phyloP scores from a whole-genome alignment of 2,329 filamentous ascomycete genomes.

The Epichloe scottii region DNA sequence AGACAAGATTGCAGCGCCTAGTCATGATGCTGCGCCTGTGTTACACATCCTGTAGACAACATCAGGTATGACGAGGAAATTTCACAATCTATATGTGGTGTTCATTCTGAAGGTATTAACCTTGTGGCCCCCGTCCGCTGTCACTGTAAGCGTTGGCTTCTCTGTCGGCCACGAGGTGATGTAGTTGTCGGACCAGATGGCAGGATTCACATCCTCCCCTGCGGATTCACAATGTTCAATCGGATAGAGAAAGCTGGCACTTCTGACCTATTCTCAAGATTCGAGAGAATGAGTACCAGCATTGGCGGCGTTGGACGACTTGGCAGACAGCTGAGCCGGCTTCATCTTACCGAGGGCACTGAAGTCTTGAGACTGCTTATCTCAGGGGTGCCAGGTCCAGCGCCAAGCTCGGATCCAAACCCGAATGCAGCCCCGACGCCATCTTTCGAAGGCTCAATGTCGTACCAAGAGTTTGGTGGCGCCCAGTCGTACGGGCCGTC shows the following conservation, averaged over 20 bases:
- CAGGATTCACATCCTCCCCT: constrained; percentile 35
- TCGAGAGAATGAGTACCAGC: constrained; percentile 18
- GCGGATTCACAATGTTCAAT: constrained; percentile 33
- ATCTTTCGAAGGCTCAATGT: constrained; percentile 23
- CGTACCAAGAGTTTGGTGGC: constrained; percentile 52
- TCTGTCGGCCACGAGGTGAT: constrained; percentile 47
- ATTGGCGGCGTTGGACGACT: constrained; percentile 2
- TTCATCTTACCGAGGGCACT: constrained; percentile 29
- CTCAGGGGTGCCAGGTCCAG: constrained; percentile 51
- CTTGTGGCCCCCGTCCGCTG: constrained; percentile 6
- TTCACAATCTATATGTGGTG: too few species aligned
- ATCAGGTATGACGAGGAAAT: too few species aligned
- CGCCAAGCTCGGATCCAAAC: constrained; percentile 49
- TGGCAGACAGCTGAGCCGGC: constrained; percentile 24
- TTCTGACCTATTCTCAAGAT: constrained; percentile 37
- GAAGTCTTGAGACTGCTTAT: constrained; percentile 37
- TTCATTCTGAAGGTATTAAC: background rate
- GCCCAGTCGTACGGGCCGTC: constrained; percentile 55
- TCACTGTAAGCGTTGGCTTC: constrained; percentile 20
- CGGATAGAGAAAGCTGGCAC: constrained; percentile 46
- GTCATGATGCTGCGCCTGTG: too few species aligned
- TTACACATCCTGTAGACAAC: too few species aligned
- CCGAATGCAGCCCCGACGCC: constrained; percentile 45
- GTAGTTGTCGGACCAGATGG: constrained; percentile 51
- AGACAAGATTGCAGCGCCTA: too few species aligned